Evolutionary conservation across 768 basidiomycete genomes (phyloP), one percentile per base, ranked within the genome.

Genomic region (Trametes punicea): DNA sequence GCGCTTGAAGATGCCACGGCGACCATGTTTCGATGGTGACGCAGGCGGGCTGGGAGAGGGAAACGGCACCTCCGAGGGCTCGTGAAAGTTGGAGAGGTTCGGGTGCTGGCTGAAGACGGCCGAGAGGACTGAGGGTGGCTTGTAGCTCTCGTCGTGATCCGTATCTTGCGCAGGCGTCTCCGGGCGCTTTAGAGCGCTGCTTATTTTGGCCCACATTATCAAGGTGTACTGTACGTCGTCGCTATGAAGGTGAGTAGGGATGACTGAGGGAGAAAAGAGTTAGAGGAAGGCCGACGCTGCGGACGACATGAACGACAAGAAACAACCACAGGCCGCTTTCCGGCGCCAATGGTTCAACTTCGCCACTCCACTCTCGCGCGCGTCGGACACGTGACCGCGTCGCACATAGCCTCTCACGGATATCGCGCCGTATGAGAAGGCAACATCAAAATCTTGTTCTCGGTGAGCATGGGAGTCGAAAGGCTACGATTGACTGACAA

Each of bases 141-240:
- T 48, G 41, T 38, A 29, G 58, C 29, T 34, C 42, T 55, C 44
- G 49, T 57, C 51, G 47, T 55, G 46, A 48, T 67, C 66, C 47
- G 62, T 51, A 46, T 67, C 64, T 11, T 56, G 42, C 6, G 36
- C 52, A 23, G 62, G 63, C 11, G 63, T 66, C 34, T 55, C 60
- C n/a, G 65, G 57, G 15, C 73, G 71, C 65, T 80, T 85, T 59
- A 86, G 74, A 49, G 76, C 81, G 62, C 74, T 77, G 65, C 77
- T 81, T 38, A 85, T 65, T 68, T 81, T 86, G 4, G 84, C 78
- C 83, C 84, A 86, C 83, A 85, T 85, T 4, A 41, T 55, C 6
- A 53, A n/a, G 27, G 45, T 11, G 39, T 11, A 46, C 23, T 20
- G 23, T 52, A 25, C 46, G 57, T 55, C 57, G 57, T 40, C 29